Base-by-base conservation (phyloP, 352 stramenopile species). In the Phytophthora boehmeriae region DNA sequence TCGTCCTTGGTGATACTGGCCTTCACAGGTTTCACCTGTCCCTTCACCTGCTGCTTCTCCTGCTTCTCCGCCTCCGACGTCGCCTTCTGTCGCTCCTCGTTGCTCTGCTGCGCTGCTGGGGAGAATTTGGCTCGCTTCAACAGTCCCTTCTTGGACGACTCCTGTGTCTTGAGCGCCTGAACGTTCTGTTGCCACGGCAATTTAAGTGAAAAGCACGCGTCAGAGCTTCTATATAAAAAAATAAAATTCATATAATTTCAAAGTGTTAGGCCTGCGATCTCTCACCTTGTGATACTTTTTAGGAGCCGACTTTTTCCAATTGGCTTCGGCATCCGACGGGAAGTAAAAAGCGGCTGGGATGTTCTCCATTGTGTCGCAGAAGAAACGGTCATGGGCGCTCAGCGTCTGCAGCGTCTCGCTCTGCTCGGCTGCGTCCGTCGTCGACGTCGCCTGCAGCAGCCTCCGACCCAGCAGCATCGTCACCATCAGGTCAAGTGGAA, bases 341-440 rank as follows among this genome's bases (percentile, higher is more conserved):
- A 93, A 89, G 74, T 93, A 93, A 52, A 85, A 88, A 25, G 86
- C 74, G 53, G 77, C 67, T 27, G 84, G 84, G 49, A 91, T 93
- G 50, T 78, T 76, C 62, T 91, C 84, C 81, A 91, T 90, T 8
- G 66, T 77, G 34, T 83, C 69, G 57, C 80, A 91, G 66, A 93
- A 91, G 58, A 93, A 93, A 23, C 68, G 67, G 51, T 93, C 84
- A 47, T 92, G 57, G 16, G 65, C 64, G 23, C 72, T 54, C 25
- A 67, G 35, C n/a, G 55, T 36, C 10, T 43, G 47, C 27, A 72
- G n/a, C 38, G 30, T 60, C 22, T 80, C 68, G 25, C 60, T 42
- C 14, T 20, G 14, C 8, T 45, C 43, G 19, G 52, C 38, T 16
- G 34, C 20, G 8, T 20, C 51, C 22, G 68, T 51, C 46, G 52